Percentiles rank a stretch among this genome's conserved stretches.
phyloP scores from a whole-genome alignment of 2,329 filamentous ascomycete genomes.

The Cercospora zeina region DNA sequence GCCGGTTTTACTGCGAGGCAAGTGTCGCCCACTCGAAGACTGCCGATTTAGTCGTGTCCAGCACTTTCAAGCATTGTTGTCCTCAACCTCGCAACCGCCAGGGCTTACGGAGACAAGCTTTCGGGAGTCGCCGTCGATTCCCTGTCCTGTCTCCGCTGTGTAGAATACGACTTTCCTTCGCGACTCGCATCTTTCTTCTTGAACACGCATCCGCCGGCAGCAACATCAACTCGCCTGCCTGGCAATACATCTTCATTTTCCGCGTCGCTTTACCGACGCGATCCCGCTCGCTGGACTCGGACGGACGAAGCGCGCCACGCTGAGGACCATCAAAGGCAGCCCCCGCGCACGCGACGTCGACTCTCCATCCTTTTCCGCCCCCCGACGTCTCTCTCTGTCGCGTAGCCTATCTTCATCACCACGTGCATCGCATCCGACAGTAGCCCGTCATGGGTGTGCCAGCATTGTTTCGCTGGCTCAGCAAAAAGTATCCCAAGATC shows the following conservation, averaged over 20 bases:
- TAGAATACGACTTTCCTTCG: neutral
- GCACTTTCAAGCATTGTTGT: slow-evolving; percentile 7
- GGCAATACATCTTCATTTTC: neutral
- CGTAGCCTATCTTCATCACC: slow-evolving; percentile 8
- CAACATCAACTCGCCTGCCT: slow-evolving; percentile 21
- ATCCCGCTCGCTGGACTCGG: slow-evolving; percentile 10
- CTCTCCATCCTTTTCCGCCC: slow-evolving; percentile 9
- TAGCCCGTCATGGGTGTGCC: slow-evolving; percentile 77
- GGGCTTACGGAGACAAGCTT: slow-evolving; percentile 5
- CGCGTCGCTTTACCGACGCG: slow-evolving; percentile 9
- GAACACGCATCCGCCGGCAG: slow-evolving; percentile 20
- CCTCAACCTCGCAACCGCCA: neutral
- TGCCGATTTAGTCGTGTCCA: neutral
- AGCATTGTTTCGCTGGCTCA: slow-evolving; percentile 93
- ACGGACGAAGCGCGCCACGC: slow-evolving; percentile 9
- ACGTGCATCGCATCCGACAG: slow-evolving; percentile 2
- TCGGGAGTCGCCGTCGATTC: neutral
- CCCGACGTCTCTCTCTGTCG: slow-evolving; percentile 6
- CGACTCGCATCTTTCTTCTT: neutral
- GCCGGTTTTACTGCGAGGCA: neutral
- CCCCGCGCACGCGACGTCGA: slow-evolving; percentile 20
- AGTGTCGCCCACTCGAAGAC: neutral
- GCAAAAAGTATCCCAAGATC: slow-evolving; percentile 96
- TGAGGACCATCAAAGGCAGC: slow-evolving; percentile 18
- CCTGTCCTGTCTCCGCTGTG: neutral